These are phyloP conservation scores for Ceratonia siliqua DNA, from an alignment of 306 rosid genomes.

Conservation along the genomic window DNA sequence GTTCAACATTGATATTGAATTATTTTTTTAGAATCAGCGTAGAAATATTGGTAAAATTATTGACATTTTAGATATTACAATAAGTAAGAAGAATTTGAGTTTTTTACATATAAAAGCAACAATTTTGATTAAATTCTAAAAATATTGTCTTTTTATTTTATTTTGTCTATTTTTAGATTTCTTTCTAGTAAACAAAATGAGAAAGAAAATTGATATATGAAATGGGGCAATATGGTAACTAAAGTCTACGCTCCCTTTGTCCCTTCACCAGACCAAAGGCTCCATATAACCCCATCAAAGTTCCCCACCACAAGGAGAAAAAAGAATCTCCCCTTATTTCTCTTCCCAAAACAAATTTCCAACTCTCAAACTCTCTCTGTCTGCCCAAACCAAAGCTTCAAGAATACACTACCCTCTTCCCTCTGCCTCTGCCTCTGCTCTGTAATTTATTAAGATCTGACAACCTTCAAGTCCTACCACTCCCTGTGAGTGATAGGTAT, in stretches of 20 bases:
- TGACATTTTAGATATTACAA: too few relatives aligned
- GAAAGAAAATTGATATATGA: not conserved
- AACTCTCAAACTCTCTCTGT: constrained; percentile 1
- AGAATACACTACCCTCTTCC: not conserved
- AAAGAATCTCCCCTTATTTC: constrained; percentile 32
- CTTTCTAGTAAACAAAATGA: not conserved
- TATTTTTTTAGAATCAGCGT: too few relatives aligned
- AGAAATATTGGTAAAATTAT: too few relatives aligned
- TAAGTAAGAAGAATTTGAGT: too few relatives aligned
- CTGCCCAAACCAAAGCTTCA: not conserved
- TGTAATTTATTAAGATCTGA: constrained; percentile 26
- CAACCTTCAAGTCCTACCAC: not conserved
- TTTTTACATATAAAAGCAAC: too few relatives aligned
- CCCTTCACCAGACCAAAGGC: constrained; percentile 28
- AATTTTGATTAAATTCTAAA: too few relatives aligned
- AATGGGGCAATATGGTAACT: constrained; percentile 12
- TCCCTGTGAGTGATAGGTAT: constrained; percentile 33
- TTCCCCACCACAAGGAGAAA: constrained; percentile 30
- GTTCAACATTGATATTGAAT: not conserved
- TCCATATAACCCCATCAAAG: constrained; percentile 48
- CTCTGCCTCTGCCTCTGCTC: not conserved
- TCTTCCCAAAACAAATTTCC: constrained; percentile 13
- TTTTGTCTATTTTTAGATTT: too few relatives aligned
- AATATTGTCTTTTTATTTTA: too few relatives aligned
- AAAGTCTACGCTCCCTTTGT: not conserved